phyloP scores from a whole-genome alignment of 1,284 basidiomycete species.

The Pseudozyma sp. region DNA sequence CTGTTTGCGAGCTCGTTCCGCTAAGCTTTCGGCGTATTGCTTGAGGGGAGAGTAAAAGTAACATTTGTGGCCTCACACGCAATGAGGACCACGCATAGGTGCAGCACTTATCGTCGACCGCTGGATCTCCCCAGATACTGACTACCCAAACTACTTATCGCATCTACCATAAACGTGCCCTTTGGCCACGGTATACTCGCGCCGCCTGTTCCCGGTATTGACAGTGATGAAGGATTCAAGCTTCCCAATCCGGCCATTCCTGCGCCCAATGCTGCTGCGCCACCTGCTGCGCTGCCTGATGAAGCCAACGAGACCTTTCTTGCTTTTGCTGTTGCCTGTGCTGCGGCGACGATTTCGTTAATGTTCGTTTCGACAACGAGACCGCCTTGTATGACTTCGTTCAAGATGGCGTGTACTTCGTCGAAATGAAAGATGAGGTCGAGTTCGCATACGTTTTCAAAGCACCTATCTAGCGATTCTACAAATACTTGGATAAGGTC shows the following conservation, averaged over 20 bases:
- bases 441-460: constrained; percentile 98
- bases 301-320: constrained; percentile 30
- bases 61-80: constrained; percentile 5
- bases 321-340: constrained; percentile 35
- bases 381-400: constrained; percentile 96
- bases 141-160: constrained; percentile 42
- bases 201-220: constrained; percentile 25
- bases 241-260: constrained; percentile 15
- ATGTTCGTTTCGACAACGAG: constrained; percentile 98
- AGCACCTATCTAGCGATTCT: constrained; percentile 92
- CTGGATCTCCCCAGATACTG: constrained; percentile 42
- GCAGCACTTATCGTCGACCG: constrained; percentile 24
- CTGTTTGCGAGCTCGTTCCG: background rate
- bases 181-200: constrained; percentile 38
- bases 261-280: constrained; percentile 5
- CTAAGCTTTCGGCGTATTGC: background rate
- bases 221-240: constrained; percentile 21
- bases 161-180: constrained; percentile 48
- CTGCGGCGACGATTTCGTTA: constrained; percentile 82
- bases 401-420: constrained; percentile 93
- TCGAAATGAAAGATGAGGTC: constrained; percentile 99
- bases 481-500: constrained; percentile 99
- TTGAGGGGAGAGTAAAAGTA: constrained; percentile 15
- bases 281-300: constrained; percentile 8
- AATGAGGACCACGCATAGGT: background rate